These are phyloP conservation scores for Biscogniauxia marginata DNA, from an alignment of 2,329 filamentous ascomycete species.

Conservation along the genomic window DNA sequence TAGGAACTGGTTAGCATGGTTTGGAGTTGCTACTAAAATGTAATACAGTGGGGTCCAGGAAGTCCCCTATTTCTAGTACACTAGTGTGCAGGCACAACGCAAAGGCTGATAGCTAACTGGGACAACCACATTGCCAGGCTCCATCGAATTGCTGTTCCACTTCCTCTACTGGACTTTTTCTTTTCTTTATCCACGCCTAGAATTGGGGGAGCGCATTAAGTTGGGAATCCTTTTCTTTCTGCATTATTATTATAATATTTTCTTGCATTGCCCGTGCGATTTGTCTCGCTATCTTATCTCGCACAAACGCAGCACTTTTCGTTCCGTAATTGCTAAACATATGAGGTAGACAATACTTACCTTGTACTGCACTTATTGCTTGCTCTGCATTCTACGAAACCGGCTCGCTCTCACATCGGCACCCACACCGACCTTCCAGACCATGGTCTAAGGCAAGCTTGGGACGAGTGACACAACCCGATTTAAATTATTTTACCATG, in stretches of 20 bases:
- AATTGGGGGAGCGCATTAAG: background rate
- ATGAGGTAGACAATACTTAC: background rate
- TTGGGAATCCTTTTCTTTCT: background rate
- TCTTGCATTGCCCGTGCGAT: background rate
- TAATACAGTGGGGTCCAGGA: too few species aligned
- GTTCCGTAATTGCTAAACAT: too few species aligned
- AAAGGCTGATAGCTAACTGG: too few species aligned
- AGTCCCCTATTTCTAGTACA: too few species aligned
- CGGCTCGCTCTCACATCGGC: background rate
- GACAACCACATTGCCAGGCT: background rate
- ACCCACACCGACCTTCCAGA: slow-evolving; percentile 4
- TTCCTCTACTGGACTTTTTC: background rate
- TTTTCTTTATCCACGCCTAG: background rate
- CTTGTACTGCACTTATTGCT: background rate
- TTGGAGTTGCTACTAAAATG: too few species aligned
- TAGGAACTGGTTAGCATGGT: too few species aligned
- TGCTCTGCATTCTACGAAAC: too few species aligned
- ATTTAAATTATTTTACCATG: slow-evolving; percentile 16
- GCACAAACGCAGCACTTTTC: too few species aligned
- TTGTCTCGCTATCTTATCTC: background rate
- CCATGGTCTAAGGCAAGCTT: slow-evolving; percentile 20
- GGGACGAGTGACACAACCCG: slow-evolving; percentile 6
- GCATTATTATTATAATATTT: background rate
- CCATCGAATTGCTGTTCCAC: background rate
- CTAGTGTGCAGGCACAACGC: background rate